A percentile compares a stretch with the other conserved stretches of the same genome.
Conservation (phyloP, 768 basidiomycete genomes). For the Lepiota subincarnata region DNA sequence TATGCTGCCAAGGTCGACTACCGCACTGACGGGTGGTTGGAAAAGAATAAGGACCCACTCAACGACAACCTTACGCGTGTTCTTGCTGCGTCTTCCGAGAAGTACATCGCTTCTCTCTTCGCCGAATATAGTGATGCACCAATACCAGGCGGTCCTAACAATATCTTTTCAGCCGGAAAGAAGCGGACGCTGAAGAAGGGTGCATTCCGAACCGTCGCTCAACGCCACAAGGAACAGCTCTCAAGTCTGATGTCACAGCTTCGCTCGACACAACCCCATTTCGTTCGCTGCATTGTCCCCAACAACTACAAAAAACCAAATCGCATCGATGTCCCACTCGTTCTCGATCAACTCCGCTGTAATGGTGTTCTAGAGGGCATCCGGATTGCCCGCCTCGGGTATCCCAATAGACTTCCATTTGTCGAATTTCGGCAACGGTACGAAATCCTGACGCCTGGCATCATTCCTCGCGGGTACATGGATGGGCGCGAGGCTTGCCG, state of each 20-base stretch:
- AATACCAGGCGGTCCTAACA: conserved; percentile 29
- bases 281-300: conserved; percentile 97
- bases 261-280: conserved; percentile 93
- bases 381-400: conserved; percentile 93
- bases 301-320: conserved; percentile 90
- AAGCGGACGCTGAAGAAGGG: conserved; percentile 87
- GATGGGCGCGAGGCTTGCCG: conserved; percentile 93
- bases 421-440: conserved; percentile 97
- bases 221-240: conserved; percentile 95
- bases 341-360: conserved; percentile 93
- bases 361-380: conserved; percentile 99
- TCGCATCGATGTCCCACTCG: conserved; percentile 87
- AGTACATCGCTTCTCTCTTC: conserved; percentile 80
- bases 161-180: conserved; percentile 49
- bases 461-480: conserved; percentile 95
- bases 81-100: conserved; percentile 76
- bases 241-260: conserved; percentile 88
- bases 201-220: conserved; percentile 93
- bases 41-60: conserved; percentile 99
- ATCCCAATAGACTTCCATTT: conserved; percentile 95
- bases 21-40: conserved; percentile 92
- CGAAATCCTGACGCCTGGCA: conserved; percentile 90
- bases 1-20: conserved; percentile 98
- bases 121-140: conserved; percentile 65
- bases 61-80: conserved; percentile 94